Evolutionary conservation across 2,329 filamentous ascomycete genomes (phyloP), one percentile per base, ranked within the genome.

Genomic region (Neonectria sp.): DNA sequence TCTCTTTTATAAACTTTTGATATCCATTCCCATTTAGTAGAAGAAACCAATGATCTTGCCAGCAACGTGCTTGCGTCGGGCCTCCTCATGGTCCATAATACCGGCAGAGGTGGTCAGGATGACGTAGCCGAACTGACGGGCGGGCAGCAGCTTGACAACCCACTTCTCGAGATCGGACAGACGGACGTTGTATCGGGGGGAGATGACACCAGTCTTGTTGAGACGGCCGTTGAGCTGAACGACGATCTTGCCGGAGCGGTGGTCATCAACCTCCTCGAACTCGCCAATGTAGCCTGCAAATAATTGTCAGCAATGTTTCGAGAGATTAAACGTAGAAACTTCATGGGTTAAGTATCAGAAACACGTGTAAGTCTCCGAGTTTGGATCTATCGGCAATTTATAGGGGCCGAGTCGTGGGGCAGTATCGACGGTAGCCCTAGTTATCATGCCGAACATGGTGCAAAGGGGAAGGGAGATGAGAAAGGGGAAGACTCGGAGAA

Each of bases 41-140:
- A 98, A 98, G 92, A 98, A 99, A 80, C 96, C 96, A 79, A 98
- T 94, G 86, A 99, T 94, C 92, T 99, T 99, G 87, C 96, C 96
- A 78, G 95, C 92, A 82, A 98, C 96, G 89, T 99, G 96, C 92
- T 98, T 98, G 86, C 96, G 91, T 83, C 96, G 90, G 78, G 96
- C 96, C 92, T 99, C 96, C 90, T 99, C 96, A 89, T 99, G 96
- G 89, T 99, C 96, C 95, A 99, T 98, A 86, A 99, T 99, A 85
- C 96, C 96, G 74, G 96, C 95, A 69, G 95, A 98, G 86, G 96
- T 99, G 85, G 96, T 99, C 81, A 99, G 93, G 86, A 99, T 95
- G 82, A 99, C 94, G 89, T 95, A 98, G 82, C 96, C 96, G 90
- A 99, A 99, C 88, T 99, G 96, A 98, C 96, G 96, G 77, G 96